A percentile compares a stretch with the other conserved stretches of the same genome.
Conservation (phyloP, 768 basidiomycete genomes). For the Steccherinum ochraceum region DNA sequence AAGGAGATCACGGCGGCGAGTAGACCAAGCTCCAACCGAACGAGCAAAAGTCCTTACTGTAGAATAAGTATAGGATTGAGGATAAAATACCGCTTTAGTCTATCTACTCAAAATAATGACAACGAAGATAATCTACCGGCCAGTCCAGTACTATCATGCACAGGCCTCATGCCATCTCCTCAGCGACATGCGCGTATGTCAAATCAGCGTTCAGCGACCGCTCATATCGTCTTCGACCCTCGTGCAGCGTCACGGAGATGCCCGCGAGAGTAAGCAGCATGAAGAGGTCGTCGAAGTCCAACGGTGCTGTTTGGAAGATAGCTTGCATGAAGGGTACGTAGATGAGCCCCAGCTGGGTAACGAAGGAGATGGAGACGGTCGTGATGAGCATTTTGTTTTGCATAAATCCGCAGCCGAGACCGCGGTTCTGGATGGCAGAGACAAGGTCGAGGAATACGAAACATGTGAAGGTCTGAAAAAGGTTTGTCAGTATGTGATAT, state of each 20-base stretch:
- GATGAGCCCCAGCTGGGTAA: constrained; percentile 79
- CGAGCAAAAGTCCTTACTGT: no score
- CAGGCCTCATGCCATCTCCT: constrained; percentile 47
- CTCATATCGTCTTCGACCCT: constrained; percentile 75
- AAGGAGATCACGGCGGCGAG: no score
- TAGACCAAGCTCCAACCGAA: no score
- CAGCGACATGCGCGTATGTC: constrained; percentile 43
- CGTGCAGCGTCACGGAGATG: constrained; percentile 65
- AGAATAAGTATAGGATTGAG: no score
- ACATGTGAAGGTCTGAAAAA: constrained; percentile 83
- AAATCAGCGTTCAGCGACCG: constrained; percentile 49
- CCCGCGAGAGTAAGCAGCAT: constrained; percentile 64
- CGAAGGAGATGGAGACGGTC: constrained; percentile 81
- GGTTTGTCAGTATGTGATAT: not conserved
- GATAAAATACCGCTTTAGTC: no score
- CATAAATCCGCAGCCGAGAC: constrained; percentile 74
- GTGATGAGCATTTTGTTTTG: constrained; percentile 87
- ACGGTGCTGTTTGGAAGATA: constrained; percentile 89
- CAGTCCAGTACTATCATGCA: no score
- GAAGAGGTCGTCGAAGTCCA: constrained; percentile 60
- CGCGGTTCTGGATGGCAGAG: constrained; percentile 91
- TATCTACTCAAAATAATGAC: not conserved
- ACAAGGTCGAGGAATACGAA: constrained; percentile 97
- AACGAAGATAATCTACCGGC: not conserved
- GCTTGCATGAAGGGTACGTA: constrained; percentile 89